Evolutionary conservation across 192 early-diverging fungal genomes (phyloP).

Genomic region (Physocladia obscura): DNA sequence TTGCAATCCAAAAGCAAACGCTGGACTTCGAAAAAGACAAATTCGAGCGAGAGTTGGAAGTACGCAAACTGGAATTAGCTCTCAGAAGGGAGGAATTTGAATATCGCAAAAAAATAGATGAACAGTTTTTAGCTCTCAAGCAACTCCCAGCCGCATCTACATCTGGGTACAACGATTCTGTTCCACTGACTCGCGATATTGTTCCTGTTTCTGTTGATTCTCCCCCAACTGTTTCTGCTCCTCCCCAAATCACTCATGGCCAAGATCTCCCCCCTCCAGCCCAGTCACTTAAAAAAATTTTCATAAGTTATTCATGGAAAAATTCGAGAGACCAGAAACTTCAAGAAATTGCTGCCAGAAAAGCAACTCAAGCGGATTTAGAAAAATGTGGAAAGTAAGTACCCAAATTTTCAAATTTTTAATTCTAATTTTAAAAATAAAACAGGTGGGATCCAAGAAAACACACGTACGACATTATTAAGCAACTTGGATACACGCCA

Average conservation of each 20-base stretch:
- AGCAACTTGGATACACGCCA: neutral
- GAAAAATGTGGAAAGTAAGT: constrained; percentile 6
- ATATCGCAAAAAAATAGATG: constrained; percentile 1
- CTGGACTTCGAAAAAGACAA: constrained; percentile 5
- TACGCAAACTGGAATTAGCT: neutral
- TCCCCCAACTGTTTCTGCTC: neutral
- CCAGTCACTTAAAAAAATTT: constrained; percentile 8
- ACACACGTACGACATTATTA: neutral
- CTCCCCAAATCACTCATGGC: neutral
- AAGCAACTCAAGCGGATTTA: neutral
- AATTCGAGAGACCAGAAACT: constrained; percentile 15
- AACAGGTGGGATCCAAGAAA: constrained; percentile 14
- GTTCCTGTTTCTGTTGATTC: neutral
- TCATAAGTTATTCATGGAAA: constrained; percentile 17
- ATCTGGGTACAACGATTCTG: neutral
- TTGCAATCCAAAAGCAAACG: constrained; percentile 1
- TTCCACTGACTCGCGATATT: neutral
- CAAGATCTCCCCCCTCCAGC: neutral
- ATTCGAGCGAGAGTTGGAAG: neutral
- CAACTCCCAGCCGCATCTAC: neutral
- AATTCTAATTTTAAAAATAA: neutral
- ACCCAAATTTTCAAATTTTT: neutral
- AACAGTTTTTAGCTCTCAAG: neutral
- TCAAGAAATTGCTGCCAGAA: neutral
- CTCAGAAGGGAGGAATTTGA: constrained; percentile 5